A percentile compares a stretch with the other conserved stretches of the same genome.
These are phyloP conservation scores for Aureobasidium sp. DNA, from an alignment of 2,329 filamentous ascomycete genomes.

Conservation along the genomic window DNA sequence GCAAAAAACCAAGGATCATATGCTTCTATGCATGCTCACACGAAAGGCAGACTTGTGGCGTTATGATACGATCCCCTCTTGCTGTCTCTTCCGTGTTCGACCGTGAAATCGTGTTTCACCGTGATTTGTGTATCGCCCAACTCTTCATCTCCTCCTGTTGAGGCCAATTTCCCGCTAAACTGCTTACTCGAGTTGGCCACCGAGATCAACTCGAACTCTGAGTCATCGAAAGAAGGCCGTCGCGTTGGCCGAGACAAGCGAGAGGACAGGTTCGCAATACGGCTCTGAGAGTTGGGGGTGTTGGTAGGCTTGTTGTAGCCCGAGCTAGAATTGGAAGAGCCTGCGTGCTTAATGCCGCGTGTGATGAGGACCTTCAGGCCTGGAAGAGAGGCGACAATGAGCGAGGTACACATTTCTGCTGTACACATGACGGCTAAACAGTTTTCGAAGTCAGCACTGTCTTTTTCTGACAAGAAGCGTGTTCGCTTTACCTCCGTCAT, in stretches of 20 bases:
- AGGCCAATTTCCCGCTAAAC: background rate
- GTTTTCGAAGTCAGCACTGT: too few species aligned
- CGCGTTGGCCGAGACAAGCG: background rate
- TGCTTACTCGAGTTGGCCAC: background rate
- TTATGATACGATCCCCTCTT: background rate
- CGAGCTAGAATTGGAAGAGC: background rate
- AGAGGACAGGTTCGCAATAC: background rate
- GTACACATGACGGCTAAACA: slow-evolving; percentile 7
- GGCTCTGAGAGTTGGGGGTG: background rate
- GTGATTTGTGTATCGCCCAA: background rate
- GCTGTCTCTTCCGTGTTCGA: background rate
- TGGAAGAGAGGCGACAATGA: slow-evolving; percentile 4
- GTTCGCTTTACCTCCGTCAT: background rate
- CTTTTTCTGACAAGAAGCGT: too few species aligned
- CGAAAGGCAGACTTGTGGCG: background rate
- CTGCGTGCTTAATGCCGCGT: background rate
- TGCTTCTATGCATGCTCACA: too few species aligned
- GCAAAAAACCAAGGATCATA: too few species aligned
- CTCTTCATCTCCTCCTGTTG: background rate
- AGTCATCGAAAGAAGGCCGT: background rate
- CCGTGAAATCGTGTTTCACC: background rate
- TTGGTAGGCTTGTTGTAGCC: background rate
- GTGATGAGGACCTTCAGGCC: slow-evolving; percentile 13
- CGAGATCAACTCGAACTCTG: background rate
- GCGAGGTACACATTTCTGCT: slow-evolving; percentile 10